Base-by-base conservation (phyloP, 2,329 filamentous ascomycete genomes). In the Phialophora chinensis region DNA sequence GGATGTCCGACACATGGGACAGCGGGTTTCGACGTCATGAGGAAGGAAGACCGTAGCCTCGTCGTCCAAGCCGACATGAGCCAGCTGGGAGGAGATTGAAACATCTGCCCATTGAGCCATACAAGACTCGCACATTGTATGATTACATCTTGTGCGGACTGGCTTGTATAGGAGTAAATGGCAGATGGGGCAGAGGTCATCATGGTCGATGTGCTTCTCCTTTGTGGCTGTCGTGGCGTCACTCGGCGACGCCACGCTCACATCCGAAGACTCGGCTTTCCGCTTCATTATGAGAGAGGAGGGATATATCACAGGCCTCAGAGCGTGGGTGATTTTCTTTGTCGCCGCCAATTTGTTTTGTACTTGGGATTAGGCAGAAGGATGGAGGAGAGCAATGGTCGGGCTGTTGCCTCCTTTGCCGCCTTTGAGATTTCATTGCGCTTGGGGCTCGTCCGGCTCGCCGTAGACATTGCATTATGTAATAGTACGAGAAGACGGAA, bases 61-160 rank as follows among this genome's bases (percentile, higher is more conserved):
- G 31, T 69, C 68, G 49, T 71, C 68, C 33, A 72, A 58, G 14
- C 68, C 69, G 8, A 72, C 63, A 5, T 58, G 65, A 6, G 66
- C 66, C 65, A 69, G 65, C 54, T 71, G 66, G 5, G 65, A 64
- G 12, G 67, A 67, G 12, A 72, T 65, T n/a, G 68, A 72, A 5
- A 72, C 66, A 58, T 72, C 69, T n/a, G 66, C 65, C 71, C 71
- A 72, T 20, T 68, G 61, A 20, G 69, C 65, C 66, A 72, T 71
- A 42, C 71, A 72, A 3, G 63, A 35, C 61, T 71, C 69, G 52
- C 69, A 72, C 14, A 70, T 63, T 6, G 65, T 69, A 50, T 72
- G 69, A 47, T 64, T 67, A 55, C 71, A 72, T 49, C 55, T 58
- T 20, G 71, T 72, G 25, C 56, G 63, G 25, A 72, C 69, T 1